phyloP scores from a whole-genome alignment of 179 eudicot genomes.

The Beta corolliflora region DNA sequence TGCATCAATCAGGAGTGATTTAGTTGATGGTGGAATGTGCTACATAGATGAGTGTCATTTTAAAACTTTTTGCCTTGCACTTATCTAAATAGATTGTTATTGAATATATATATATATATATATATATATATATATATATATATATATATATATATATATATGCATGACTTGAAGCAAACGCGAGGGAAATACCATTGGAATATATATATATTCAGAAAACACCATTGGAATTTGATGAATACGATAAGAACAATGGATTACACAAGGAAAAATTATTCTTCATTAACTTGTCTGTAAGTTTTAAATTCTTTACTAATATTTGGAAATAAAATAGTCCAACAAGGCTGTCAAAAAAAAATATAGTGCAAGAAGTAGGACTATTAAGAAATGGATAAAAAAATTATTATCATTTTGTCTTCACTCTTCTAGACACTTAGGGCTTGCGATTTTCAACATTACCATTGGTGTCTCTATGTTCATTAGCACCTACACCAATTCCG shows the following conservation, averaged over 20 bases:
- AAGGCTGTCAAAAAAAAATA: neutral
- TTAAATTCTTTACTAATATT: neutral
- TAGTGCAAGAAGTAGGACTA: neutral
- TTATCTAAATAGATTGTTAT: too few species aligned
- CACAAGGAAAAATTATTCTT: neutral
- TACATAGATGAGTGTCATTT: too few species aligned
- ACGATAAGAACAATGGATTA: neutral
- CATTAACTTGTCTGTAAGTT: neutral
- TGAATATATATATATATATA: too few species aligned
- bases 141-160: too few species aligned
- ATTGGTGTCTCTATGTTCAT: neutral
- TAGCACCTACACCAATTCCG: slow-evolving; percentile 18
- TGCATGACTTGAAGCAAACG: neutral
- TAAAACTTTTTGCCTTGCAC: too few species aligned
- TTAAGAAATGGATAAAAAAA: neutral
- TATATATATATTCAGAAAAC: neutral
- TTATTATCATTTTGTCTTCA: neutral
- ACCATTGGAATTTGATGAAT: neutral
- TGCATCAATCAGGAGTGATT: too few species aligned
- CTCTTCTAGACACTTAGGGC: neutral
- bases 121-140: too few species aligned
- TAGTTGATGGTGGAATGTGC: too few species aligned
- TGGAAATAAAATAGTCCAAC: neutral
- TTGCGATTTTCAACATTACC: neutral
- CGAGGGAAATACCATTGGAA: neutral